phyloP scores from a whole-genome alignment of 176 grass and related monocot genomes.

The Oryza rufipogon region DNA sequence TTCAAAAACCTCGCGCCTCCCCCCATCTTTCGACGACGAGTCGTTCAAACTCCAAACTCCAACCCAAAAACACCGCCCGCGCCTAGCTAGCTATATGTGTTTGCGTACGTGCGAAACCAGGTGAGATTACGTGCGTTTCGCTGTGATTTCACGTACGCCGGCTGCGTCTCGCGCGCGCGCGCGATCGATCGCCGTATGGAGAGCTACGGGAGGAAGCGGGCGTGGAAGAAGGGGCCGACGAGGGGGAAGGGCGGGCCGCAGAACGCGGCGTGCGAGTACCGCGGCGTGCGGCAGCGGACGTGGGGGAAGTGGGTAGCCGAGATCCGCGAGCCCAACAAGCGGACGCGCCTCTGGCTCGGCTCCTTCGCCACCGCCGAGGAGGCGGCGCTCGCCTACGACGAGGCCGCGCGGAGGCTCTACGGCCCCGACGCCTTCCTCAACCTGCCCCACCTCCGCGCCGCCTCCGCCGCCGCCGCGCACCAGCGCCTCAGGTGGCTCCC shows the following conservation, averaged over 20 bases:
- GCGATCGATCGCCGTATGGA: conserved; percentile 42
- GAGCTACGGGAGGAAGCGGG: conserved; percentile 64
- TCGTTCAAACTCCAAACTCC: neutral
- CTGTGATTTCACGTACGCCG: neutral
- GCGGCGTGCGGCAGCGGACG: conserved; percentile 78
- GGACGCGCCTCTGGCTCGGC: conserved; percentile 76
- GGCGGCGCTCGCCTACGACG: conserved; percentile 91
- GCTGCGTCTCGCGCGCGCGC: too few relatives aligned
- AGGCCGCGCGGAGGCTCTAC: conserved; percentile 85
- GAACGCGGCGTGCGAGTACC: conserved; percentile 87
- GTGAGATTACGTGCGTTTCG: conserved; percentile 26
- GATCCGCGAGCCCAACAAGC: conserved; percentile 91
- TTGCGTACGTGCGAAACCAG: neutral
- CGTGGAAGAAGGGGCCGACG: conserved; percentile 97
- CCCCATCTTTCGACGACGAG: neutral
- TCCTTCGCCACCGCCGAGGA: conserved; percentile 92
- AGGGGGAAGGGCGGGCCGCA: conserved; percentile 75
- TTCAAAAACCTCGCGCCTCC: conserved; percentile 27
- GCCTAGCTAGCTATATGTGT: neutral
- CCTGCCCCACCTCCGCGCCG: conserved; percentile 87
- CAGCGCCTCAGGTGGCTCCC: conserved; percentile 86
- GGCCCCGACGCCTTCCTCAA: conserved; percentile 95
- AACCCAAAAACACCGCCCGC: neutral
- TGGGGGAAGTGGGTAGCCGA: conserved; percentile 93
- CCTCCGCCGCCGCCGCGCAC: conserved; percentile 39